A percentile compares a stretch with the other conserved stretches of the same genome.
These are phyloP conservation scores for Catharanthus roseus DNA, from an alignment of 257 asterid genomes.

Conservation along the genomic window DNA sequence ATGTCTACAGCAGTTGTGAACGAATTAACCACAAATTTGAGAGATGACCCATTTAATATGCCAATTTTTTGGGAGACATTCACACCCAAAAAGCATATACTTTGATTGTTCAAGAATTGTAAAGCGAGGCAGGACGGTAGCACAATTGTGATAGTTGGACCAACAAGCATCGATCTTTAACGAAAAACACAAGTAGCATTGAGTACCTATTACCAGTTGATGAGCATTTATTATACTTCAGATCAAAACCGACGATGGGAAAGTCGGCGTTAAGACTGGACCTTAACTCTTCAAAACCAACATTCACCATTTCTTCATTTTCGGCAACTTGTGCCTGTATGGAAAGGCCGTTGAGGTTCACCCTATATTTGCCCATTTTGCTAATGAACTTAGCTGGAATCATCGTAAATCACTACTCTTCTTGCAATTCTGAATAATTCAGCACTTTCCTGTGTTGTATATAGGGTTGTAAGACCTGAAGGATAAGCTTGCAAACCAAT, in stretches of 20 bases:
- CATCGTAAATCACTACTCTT: no score
- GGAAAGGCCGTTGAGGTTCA: neutral
- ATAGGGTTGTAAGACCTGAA: no score
- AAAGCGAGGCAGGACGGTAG: neutral
- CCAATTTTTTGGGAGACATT: neutral
- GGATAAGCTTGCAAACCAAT: no score
- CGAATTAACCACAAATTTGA: neutral
- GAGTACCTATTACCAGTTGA: neutral
- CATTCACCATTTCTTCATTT: neutral
- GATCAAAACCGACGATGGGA: neutral
- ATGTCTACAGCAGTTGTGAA: neutral
- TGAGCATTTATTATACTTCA: neutral
- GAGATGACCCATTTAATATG: no score
- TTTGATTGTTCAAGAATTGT: neutral
- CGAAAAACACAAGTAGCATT: neutral
- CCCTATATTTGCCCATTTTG: neutral
- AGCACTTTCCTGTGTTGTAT: no score
- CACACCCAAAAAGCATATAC: neutral
- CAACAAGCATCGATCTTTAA: neutral
- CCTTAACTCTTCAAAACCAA: neutral
- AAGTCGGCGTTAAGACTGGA: neutral
- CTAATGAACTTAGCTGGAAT: neutral
- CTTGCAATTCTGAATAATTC: no score
- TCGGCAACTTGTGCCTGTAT: neutral
- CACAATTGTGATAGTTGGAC: neutral